Evolutionary conservation across 2,329 filamentous ascomycete genomes (phyloP).

Genomic region (Triangularia verruculosa): DNA sequence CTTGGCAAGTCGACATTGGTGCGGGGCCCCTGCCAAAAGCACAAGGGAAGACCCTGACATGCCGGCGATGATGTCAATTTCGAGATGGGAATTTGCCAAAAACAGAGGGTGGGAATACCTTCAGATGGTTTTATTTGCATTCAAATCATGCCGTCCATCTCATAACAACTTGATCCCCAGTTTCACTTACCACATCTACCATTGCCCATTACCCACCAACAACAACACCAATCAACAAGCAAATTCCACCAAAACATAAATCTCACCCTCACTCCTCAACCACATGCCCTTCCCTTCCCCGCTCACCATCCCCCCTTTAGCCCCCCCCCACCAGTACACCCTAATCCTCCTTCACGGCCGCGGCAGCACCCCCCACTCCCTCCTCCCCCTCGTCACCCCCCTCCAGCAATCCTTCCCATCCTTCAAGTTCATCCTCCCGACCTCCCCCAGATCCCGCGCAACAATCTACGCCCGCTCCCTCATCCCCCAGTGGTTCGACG

Average conservation of each 20-base stretch:
- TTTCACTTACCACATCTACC: too few relatives aligned
- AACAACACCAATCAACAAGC: not conserved
- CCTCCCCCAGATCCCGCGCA: slow-evolving; percentile 41
- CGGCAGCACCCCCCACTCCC: slow-evolving; percentile 28
- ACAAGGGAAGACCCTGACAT: not conserved
- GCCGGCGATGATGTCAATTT: not conserved
- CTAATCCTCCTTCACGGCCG: slow-evolving; percentile 50
- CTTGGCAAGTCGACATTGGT: slow-evolving; percentile 6
- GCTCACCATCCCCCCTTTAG: slow-evolving; percentile 7
- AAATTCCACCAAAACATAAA: not conserved
- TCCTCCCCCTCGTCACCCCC: slow-evolving; percentile 13
- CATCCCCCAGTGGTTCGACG: slow-evolving; percentile 48
- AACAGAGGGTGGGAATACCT: not conserved
- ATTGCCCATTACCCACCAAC: not conserved
- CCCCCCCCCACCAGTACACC: slow-evolving; percentile 39
- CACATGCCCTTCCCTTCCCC: slow-evolving; percentile 5
- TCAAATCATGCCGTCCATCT: not conserved
- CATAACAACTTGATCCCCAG: too few relatives aligned
- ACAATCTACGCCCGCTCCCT: slow-evolving; percentile 38
- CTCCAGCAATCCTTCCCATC: slow-evolving; percentile 39
- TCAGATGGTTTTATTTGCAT: not conserved
- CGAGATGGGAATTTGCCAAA: not conserved
- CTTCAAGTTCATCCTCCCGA: slow-evolving; percentile 51
- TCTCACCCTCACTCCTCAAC: not conserved
- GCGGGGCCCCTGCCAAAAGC: not conserved